Percentiles rank a stretch among this genome's conserved stretches.
These are phyloP conservation scores for Cytospora schulzeri DNA, from an alignment of 2,329 filamentous ascomycete species.

Conservation along the genomic window DNA sequence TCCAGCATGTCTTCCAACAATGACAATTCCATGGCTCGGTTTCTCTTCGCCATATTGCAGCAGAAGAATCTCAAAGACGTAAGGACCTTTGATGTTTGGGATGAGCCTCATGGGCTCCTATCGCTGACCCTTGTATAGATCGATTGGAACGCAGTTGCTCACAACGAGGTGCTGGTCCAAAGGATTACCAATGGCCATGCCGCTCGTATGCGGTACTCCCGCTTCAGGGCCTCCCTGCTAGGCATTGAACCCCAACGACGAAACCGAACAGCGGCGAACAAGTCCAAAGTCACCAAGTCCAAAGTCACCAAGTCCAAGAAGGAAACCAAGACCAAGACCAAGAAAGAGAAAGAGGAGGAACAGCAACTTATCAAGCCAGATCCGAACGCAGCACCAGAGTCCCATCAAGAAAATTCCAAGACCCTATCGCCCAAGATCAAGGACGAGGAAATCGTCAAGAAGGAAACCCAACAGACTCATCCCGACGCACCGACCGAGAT, in stretches of 20 bases:
- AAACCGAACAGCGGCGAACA: conserved; percentile 43
- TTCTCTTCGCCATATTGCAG: conserved; percentile 61
- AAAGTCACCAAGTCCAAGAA: conserved; percentile 52
- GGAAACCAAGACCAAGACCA: conserved; percentile 41
- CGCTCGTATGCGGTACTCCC: conserved; percentile 61
- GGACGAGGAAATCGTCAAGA: conserved; percentile 38
- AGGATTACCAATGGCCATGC: conserved; percentile 63
- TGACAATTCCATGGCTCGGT: conserved; percentile 59
- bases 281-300: conserved; percentile 50
- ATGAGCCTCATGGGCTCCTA: conserved; percentile 1
- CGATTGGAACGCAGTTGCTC: conserved; percentile 60
- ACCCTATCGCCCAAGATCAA: conserved; percentile 39
- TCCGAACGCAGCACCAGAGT: conserved; percentile 32
- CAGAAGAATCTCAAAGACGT: conserved; percentile 65
- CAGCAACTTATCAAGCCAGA: conserved; percentile 43
- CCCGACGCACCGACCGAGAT: conserved; percentile 34
- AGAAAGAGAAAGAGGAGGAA: conserved; percentile 38
- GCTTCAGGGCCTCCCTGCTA: conserved; percentile 51
- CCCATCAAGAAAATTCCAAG: conserved; percentile 26
- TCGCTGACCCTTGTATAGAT: conserved; percentile 46
- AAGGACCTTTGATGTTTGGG: conserved; percentile 37
- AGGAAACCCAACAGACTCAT: conserved; percentile 32
- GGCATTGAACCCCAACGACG: conserved; percentile 52
- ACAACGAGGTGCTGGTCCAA: conserved; percentile 54
- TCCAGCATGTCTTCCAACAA: conserved; percentile 55